phyloP scores from a whole-genome alignment of 345 rosid genomes.

The Excoecaria cochinchinensis region DNA sequence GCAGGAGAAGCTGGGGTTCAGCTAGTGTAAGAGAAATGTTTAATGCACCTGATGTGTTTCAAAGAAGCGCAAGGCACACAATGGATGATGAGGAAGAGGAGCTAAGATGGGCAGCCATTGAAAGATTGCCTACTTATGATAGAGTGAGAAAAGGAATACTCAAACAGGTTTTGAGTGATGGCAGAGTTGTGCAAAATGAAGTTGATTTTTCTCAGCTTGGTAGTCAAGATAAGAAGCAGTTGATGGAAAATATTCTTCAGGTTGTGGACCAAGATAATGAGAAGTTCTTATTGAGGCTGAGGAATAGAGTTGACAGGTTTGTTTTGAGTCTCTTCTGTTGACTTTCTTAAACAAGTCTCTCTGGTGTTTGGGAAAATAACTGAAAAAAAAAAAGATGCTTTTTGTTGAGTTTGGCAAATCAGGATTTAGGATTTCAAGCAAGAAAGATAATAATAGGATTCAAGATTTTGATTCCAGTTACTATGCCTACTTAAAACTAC shows the following conservation, averaged over 20 bases:
- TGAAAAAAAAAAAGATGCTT: background rate
- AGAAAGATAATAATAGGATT: background rate
- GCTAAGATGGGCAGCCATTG: slow-evolving; percentile 92
- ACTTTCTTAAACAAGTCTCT: background rate
- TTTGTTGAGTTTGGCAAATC: background rate
- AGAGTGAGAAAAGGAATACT: slow-evolving; percentile 70
- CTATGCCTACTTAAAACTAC: too few species aligned
- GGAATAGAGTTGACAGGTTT: slow-evolving; percentile 71
- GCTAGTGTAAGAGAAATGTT: slow-evolving; percentile 3
- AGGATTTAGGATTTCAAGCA: background rate
- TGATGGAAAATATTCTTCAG: slow-evolving; percentile 61
- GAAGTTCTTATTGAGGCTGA: slow-evolving; percentile 52
- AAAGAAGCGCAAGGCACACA: slow-evolving; percentile 42
- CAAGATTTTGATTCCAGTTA: background rate
- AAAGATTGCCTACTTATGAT: slow-evolving; percentile 82
- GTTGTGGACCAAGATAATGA: slow-evolving; percentile 81
- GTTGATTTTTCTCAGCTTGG: slow-evolving; percentile 60
- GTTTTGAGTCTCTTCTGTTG: background rate
- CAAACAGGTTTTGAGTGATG: slow-evolving; percentile 51
- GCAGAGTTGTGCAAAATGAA: slow-evolving; percentile 50
- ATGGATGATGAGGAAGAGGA: slow-evolving; percentile 66
- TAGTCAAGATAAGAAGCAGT: slow-evolving; percentile 54
- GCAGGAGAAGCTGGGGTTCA: slow-evolving; percentile 12
- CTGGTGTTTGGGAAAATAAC: background rate
- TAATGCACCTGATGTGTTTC: slow-evolving; percentile 14